phyloP scores from a whole-genome alignment of 1,139 yeast species.

The Lodderomyces metapsilosis region DNA sequence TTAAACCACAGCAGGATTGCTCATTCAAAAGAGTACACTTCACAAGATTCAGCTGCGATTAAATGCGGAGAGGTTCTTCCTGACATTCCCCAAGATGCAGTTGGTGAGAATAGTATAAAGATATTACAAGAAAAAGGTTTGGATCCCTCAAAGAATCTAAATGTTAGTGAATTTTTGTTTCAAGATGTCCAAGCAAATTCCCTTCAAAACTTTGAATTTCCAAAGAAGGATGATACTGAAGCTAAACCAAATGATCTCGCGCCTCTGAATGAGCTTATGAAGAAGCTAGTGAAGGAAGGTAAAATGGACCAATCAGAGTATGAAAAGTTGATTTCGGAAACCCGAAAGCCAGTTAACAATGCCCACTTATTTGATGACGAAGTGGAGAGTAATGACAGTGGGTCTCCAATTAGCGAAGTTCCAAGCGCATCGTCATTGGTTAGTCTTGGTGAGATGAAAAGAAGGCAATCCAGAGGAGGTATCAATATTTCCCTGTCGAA shows the following conservation, averaged over 20 bases:
- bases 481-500: slow-evolving; percentile 16
- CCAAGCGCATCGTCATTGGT: slow-evolving; percentile 12
- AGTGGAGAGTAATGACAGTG: slow-evolving; percentile 18
- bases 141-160: slow-evolving; percentile 42
- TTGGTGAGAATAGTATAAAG: slow-evolving; percentile 47
- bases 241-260: slow-evolving; percentile 1
- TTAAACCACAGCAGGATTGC: slow-evolving; percentile 75
- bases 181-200: slow-evolving; percentile 14
- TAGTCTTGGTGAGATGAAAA: slow-evolving; percentile 14
- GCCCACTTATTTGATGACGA: slow-evolving; percentile 33
- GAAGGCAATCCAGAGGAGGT: slow-evolving; percentile 33
- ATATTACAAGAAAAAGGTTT: slow-evolving; percentile 39
- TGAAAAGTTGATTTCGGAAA: slow-evolving; percentile 25
- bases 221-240: background rate
- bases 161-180: slow-evolving; percentile 40
- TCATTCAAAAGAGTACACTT: slow-evolving; percentile 67
- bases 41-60: slow-evolving; percentile 75
- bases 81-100: slow-evolving; percentile 58
- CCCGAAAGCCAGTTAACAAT: slow-evolving; percentile 23
- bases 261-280: slow-evolving; percentile 22
- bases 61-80: slow-evolving; percentile 64
- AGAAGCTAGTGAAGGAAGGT: slow-evolving; percentile 27
- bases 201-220: slow-evolving; percentile 2
- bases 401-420: slow-evolving; percentile 9
- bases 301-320: slow-evolving; percentile 25